Percentiles rank a stretch among this genome's conserved stretches.
Evolutionary conservation across 441 rosid species (phyloP).

Genomic region (Populus trichocarpa): DNA sequence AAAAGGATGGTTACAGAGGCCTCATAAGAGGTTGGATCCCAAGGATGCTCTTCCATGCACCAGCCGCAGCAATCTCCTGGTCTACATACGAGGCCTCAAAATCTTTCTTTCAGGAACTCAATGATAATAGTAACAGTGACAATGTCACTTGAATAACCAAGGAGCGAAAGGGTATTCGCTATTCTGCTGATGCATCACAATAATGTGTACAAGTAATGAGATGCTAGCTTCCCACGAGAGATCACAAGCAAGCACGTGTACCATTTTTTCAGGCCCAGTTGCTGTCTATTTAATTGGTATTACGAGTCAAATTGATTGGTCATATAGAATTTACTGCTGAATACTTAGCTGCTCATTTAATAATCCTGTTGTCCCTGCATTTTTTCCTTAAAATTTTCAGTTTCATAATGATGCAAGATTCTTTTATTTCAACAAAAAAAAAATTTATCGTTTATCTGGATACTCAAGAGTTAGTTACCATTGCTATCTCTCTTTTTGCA

Average conservation of each 20-base stretch:
- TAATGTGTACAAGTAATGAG: slow-evolving; percentile 20
- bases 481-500: neutral
- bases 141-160: slow-evolving; percentile 30
- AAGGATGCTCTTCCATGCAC: slow-evolving; percentile 97
- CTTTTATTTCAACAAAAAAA: neutral
- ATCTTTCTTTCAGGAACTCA: slow-evolving; percentile 61
- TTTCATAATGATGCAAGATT: neutral
- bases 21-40: slow-evolving; percentile 95
- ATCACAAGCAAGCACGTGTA: neutral
- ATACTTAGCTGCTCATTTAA: slow-evolving; percentile 15
- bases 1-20: slow-evolving; percentile 85
- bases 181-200: slow-evolving; percentile 1
- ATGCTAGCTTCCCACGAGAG: slow-evolving; percentile 15
- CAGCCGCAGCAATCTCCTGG: slow-evolving; percentile 99
- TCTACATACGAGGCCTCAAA: slow-evolving; percentile 82
- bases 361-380: neutral
- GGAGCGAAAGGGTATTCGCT: neutral
- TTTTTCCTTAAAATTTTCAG: neutral
- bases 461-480: neutral
- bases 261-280: neutral
- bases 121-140: slow-evolving; percentile 29
- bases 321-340: slow-evolving; percentile 20
- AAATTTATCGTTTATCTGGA: neutral
- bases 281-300: slow-evolving; percentile 7
- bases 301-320: slow-evolving; percentile 11